Conservation (phyloP, 78 protist genomes). For the Polysphondylium violaceum region DNA sequence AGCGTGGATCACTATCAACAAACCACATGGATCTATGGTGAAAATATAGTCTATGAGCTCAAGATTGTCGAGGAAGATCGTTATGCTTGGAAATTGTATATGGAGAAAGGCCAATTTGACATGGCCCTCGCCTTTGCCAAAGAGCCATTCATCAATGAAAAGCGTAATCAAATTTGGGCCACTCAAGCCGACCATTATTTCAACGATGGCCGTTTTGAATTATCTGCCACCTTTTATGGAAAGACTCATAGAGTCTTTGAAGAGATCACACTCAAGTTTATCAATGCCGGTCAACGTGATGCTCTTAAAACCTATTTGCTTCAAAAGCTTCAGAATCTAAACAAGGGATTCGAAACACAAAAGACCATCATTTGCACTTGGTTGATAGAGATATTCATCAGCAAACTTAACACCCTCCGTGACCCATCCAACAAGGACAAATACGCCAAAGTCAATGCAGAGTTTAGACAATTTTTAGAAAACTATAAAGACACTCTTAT, state of each 20-base stretch:
- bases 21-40: slow-evolving; percentile 77
- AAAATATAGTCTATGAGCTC: slow-evolving; percentile 41
- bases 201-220: slow-evolving; percentile 32
- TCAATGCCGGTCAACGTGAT: slow-evolving; percentile 75
- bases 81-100: slow-evolving; percentile 86
- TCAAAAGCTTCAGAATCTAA: slow-evolving; percentile 48
- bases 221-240: slow-evolving; percentile 90
- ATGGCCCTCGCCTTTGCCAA: slow-evolving; percentile 77
- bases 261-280: slow-evolving; percentile 90
- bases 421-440: slow-evolving; percentile 30
- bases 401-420: slow-evolving; percentile 70
- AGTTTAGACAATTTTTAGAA: slow-evolving; percentile 43
- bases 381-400: slow-evolving; percentile 91
- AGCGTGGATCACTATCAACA: slow-evolving; percentile 15
- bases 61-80: slow-evolving; percentile 68
- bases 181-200: slow-evolving; percentile 88
- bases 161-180: slow-evolving; percentile 62
- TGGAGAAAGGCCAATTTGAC: slow-evolving; percentile 75
- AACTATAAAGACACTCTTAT: slow-evolving; percentile 75
- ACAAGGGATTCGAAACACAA: slow-evolving; percentile 81
- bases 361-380: slow-evolving; percentile 90
- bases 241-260: slow-evolving; percentile 88
- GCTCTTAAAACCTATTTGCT: slow-evolving; percentile 77
- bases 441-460: slow-evolving; percentile 68
- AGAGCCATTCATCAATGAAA: slow-evolving; percentile 10